Evolutionary conservation across 1,284 basidiomycete species (phyloP).

Genomic region (Cutaneotrichosporon daszewskae): DNA sequence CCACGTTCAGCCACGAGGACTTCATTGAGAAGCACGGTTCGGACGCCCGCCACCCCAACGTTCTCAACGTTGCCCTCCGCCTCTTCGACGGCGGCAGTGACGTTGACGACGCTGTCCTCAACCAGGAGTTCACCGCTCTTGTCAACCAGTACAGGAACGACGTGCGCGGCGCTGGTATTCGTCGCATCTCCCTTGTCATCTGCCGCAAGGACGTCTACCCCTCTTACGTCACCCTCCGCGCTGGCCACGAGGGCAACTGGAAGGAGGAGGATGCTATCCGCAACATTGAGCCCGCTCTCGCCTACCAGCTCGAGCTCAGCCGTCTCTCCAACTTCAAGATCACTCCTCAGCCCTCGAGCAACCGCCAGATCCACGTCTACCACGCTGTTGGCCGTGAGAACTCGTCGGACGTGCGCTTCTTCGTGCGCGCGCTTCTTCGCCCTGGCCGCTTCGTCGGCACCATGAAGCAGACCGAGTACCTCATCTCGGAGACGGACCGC

Average conservation of each 20-base stretch:
- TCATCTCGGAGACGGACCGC: conserved; percentile 96
- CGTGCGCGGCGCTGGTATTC: conserved; percentile 71
- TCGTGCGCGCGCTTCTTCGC: conserved; percentile 91
- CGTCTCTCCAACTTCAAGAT: conserved; percentile 96
- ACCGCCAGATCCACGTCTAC: conserved; percentile 95
- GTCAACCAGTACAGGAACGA: conserved; percentile 65
- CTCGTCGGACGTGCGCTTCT: conserved; percentile 94
- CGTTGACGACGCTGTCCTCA: conserved; percentile 71
- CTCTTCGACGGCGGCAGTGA: conserved; percentile 63
- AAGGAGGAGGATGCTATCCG: conserved; percentile 92
- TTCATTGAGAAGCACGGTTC: conserved; percentile 67
- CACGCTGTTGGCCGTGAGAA: conserved; percentile 93
- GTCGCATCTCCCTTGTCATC: conserved; percentile 86
- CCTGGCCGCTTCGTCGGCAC: conserved; percentile 86
- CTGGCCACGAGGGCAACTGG: conserved; percentile 64
- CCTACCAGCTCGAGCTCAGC: conserved; percentile 95
- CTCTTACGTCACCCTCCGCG: conserved; percentile 85
- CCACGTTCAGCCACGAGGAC: conserved; percentile 62
- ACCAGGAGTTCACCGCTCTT: conserved; percentile 65
- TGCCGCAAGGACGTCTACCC: conserved; percentile 90
- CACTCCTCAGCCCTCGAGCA: conserved; percentile 85
- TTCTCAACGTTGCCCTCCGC: conserved; percentile 86
- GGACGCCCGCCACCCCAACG: conserved; percentile 72
- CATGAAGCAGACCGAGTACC: conserved; percentile 91
- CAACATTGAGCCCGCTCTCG: conserved; percentile 96